These are phyloP conservation scores for Ganoderma lingzhi DNA, from an alignment of 1,284 basidiomycete species.

Conservation along the genomic window DNA sequence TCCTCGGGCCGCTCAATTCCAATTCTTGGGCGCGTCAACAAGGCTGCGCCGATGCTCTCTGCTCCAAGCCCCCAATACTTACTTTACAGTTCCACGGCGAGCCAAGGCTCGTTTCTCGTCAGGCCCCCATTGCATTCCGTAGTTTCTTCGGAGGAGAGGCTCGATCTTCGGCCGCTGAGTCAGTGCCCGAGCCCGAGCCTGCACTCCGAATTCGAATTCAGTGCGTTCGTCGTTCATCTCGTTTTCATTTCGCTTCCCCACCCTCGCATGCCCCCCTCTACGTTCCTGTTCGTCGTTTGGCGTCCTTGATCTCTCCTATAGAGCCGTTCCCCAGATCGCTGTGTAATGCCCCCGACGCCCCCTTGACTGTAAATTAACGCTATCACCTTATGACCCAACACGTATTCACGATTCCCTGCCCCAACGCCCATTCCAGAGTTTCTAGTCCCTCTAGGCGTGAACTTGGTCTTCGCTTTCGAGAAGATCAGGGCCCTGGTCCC, in stretches of 20 bases:
- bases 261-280: background rate
- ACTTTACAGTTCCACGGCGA: too few relatives aligned
- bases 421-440: background rate
- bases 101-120: too few relatives aligned
- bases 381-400: conserved; percentile 4
- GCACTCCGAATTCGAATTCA: background rate
- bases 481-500: background rate
- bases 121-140: background rate
- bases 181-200: background rate
- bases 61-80: too few relatives aligned
- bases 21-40: background rate
- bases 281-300: background rate
- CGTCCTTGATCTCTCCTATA: background rate
- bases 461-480: background rate
- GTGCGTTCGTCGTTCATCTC: background rate
- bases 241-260: background rate
- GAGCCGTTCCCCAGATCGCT: background rate
- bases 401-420: background rate
- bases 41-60: background rate
- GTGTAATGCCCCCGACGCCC: background rate
- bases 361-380: background rate
- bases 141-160: background rate
- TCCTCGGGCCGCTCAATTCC: background rate
- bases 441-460: background rate
- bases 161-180: background rate